Conservation (phyloP, 306 rosid genomes). For the Casuarina equisetifolia region DNA sequence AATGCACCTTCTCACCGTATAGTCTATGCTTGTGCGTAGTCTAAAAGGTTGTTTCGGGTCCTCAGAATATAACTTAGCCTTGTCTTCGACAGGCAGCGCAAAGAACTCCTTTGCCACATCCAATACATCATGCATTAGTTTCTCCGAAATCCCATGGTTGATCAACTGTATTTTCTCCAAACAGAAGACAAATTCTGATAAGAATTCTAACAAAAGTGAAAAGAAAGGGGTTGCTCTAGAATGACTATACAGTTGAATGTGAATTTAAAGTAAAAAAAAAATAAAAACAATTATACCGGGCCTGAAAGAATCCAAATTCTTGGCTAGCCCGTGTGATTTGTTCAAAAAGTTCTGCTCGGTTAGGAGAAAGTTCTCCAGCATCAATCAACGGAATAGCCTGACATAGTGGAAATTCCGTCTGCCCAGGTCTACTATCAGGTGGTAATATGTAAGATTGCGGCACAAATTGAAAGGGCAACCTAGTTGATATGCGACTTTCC, state of each 20-base stretch:
- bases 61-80: conserved; percentile 16
- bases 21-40: conserved; percentile 11
- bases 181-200: background rate
- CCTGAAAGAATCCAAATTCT: conserved; percentile 24
- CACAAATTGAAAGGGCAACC: background rate
- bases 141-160: conserved; percentile 16
- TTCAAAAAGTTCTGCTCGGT: background rate
- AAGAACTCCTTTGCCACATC: conserved; percentile 19
- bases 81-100: conserved; percentile 19
- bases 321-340: conserved; percentile 15
- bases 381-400: conserved; percentile 9
- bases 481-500: conserved; percentile 23
- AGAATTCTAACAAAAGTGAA: background rate
- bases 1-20: conserved; percentile 32
- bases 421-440: background rate
- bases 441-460: conserved; percentile 19
- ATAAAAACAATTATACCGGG: too few relatives aligned
- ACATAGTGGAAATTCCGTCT: background rate
- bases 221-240: background rate
- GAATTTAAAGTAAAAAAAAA: too few relatives aligned
- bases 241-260: too few relatives aligned
- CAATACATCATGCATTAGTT: background rate
- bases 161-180: conserved; percentile 1
- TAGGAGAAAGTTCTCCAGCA: background rate
- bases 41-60: conserved; percentile 18